These are phyloP conservation scores for Backusella tarrabulga DNA, from an alignment of 192 early-diverging fungal species.

Conservation along the genomic window DNA sequence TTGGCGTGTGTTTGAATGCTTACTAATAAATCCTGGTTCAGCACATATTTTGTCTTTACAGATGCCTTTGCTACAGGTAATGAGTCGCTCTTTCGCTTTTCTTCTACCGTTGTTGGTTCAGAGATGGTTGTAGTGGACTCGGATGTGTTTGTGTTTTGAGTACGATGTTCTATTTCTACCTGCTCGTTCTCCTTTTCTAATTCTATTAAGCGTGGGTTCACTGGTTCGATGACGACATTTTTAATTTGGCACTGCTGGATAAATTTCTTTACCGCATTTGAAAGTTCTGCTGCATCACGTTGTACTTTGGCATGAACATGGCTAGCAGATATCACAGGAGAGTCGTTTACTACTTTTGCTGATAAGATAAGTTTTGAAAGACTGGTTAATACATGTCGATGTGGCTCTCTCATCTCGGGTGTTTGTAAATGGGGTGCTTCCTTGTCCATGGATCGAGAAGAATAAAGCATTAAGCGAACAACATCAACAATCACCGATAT, in stretches of 20 bases:
- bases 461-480: constrained; percentile 84
- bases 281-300: constrained; percentile 74
- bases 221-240: constrained; percentile 39
- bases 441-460: constrained; percentile 70
- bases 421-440: constrained; percentile 70
- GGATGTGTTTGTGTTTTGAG: not conserved
- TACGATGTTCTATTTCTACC: not conserved
- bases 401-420: constrained; percentile 63
- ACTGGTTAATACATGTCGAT: constrained; percentile 76
- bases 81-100: not conserved
- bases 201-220: constrained; percentile 34
- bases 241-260: constrained; percentile 44
- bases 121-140: not conserved
- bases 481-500: constrained; percentile 62
- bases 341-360: constrained; percentile 79
- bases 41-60: constrained; percentile 21
- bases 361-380: constrained; percentile 87
- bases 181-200: not conserved
- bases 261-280: constrained; percentile 75
- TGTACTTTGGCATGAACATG: constrained; percentile 68
- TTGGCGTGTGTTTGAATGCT: constrained; percentile 32
- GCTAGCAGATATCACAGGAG: not conserved
- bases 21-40: constrained; percentile 30
- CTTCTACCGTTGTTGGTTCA: not conserved
- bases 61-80: not conserved